Percentiles rank a stretch among this genome's conserved stretches.
Conservation (phyloP, 495 filamentous ascomycete species). For the Tuber calosporum region DNA sequence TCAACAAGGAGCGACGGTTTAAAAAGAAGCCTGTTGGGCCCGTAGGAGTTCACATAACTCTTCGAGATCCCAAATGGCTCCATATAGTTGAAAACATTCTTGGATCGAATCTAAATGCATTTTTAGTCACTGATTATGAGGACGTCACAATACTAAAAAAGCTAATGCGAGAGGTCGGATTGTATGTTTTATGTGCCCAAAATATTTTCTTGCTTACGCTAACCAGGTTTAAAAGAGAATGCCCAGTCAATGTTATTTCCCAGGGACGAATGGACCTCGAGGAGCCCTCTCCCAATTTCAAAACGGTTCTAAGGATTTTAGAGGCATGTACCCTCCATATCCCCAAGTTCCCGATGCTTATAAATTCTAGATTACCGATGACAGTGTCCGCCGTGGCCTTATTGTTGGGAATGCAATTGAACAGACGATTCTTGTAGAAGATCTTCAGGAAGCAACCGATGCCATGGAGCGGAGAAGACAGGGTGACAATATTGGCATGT, state of each 20-base stretch:
- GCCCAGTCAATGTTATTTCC: slow-evolving; percentile 61
- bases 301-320: slow-evolving; percentile 71
- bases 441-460: slow-evolving; percentile 56
- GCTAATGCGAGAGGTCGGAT: slow-evolving; percentile 18
- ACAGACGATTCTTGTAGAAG: slow-evolving; percentile 69
- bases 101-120: slow-evolving; percentile 58
- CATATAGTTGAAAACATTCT: slow-evolving; percentile 70
- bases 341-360: slow-evolving; percentile 17
- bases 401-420: slow-evolving; percentile 80
- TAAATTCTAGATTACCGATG: slow-evolving; percentile 60
- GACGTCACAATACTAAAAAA: slow-evolving; percentile 49
- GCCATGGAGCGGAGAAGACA: slow-evolving; percentile 60
- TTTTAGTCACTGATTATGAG: slow-evolving; percentile 73
- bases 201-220: not conserved
- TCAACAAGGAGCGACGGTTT: slow-evolving; percentile 62
- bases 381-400: slow-evolving; percentile 66
- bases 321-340: slow-evolving; percentile 46
- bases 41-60: slow-evolving; percentile 64
- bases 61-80: slow-evolving; percentile 76
- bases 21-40: slow-evolving; percentile 70
- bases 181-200: slow-evolving; percentile 14
- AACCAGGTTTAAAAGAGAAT: slow-evolving; percentile 45
- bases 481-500: slow-evolving; percentile 64
- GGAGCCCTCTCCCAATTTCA: slow-evolving; percentile 64
- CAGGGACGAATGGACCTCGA: slow-evolving; percentile 54